These are phyloP conservation scores for Trichoderma endophyticum DNA, from an alignment of 2,329 filamentous ascomycete genomes.

Conservation along the genomic window DNA sequence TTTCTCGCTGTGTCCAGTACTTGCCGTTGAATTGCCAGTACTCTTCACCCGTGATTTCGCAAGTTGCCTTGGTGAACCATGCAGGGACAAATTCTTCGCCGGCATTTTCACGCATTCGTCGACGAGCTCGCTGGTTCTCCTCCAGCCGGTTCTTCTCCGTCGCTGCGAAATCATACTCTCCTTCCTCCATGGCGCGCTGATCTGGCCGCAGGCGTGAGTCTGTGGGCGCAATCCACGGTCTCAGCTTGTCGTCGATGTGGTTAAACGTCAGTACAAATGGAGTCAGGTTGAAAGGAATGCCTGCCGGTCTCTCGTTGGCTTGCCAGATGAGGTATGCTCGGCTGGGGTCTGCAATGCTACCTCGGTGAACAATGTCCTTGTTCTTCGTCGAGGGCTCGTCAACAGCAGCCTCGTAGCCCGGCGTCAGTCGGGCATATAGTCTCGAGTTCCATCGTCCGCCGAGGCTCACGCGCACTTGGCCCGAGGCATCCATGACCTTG, in stretches of 20 bases:
- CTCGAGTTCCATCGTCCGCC: constrained; percentile 97
- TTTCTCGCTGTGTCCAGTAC: constrained; percentile 78
- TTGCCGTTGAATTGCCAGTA: constrained; percentile 87
- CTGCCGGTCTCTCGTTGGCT: constrained; percentile 72
- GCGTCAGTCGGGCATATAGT: constrained; percentile 88
- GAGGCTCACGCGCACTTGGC: constrained; percentile 82
- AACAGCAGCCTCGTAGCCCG: constrained; percentile 77
- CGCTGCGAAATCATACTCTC: constrained; percentile 91
- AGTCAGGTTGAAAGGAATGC: constrained; percentile 95
- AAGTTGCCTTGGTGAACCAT: constrained; percentile 76
- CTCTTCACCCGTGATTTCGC: constrained; percentile 78
- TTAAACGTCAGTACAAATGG: constrained; percentile 95
- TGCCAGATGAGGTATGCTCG: constrained; percentile 93
- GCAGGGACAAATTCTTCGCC: constrained; percentile 80
- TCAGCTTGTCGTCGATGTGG: constrained; percentile 79
- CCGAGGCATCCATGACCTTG: constrained; percentile 75
- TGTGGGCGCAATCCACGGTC: constrained; percentile 77
- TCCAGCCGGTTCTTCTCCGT: constrained; percentile 93
- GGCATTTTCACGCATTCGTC: constrained; percentile 67
- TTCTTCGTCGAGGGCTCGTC: constrained; percentile 49
- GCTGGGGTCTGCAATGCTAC: constrained; percentile 61
- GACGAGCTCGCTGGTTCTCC: constrained; percentile 78
- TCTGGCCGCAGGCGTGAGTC: constrained; percentile 92
- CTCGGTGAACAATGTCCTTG: constrained; percentile 38
- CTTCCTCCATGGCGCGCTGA: constrained; percentile 97